These are phyloP conservation scores for Lentinula raphanica DNA, from an alignment of 768 basidiomycete genomes.

Conservation along the genomic window DNA sequence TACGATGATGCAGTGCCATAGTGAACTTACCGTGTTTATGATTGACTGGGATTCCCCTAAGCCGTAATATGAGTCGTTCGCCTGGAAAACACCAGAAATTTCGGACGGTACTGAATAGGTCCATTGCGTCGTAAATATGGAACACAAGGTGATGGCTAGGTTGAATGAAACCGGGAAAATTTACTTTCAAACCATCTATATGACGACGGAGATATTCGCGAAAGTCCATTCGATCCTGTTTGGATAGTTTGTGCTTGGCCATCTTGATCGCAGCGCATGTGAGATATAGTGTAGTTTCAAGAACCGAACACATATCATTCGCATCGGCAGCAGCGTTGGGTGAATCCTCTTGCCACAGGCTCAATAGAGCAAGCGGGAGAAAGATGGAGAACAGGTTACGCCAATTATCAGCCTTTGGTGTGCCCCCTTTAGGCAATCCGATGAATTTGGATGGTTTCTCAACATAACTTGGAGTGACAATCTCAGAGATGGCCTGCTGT, in stretches of 20 bases:
- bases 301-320: background rate
- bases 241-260: background rate
- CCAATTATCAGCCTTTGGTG: constrained; percentile 24
- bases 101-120: constrained; percentile 9
- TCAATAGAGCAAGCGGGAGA: constrained; percentile 19
- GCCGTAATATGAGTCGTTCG: constrained; percentile 17
- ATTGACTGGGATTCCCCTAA: constrained; percentile 18
- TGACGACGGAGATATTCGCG: constrained; percentile 2
- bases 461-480: constrained; percentile 2
- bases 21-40: constrained; percentile 14
- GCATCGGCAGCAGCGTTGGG: background rate
- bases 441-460: constrained; percentile 6
- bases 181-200: constrained; percentile 4
- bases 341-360: constrained; percentile 13
- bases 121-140: constrained; percentile 15
- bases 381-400: constrained; percentile 9
- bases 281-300: background rate
- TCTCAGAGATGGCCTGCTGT: background rate
- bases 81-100: constrained; percentile 23
- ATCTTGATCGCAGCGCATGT: background rate
- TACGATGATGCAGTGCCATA: background rate
- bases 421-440: constrained; percentile 14
- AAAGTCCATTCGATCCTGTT: background rate
- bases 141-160: constrained; percentile 7
- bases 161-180: constrained; percentile 10